Conservation (phyloP, 352 stramenopile species). For the Blastocystis sp. region DNA sequence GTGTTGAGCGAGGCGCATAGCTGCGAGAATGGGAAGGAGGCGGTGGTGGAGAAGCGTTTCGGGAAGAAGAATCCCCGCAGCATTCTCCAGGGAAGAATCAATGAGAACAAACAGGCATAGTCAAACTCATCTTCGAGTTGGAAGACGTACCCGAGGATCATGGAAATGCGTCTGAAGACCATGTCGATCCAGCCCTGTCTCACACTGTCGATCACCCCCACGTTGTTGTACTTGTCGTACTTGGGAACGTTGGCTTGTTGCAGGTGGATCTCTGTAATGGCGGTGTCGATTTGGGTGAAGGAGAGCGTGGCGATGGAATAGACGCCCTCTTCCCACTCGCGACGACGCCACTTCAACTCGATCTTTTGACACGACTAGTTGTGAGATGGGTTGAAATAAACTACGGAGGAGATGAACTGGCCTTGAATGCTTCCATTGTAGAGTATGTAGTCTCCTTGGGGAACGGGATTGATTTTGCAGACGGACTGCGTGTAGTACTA, state of each 20-base stretch:
- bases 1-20: not conserved
- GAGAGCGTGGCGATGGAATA: conserved; percentile 39
- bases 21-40: not conserved
- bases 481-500: conserved; percentile 67
- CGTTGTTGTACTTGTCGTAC: conserved; percentile 60
- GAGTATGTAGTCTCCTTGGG: conserved; percentile 6
- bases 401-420: conserved; percentile 17
- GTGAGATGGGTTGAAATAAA: not conserved
- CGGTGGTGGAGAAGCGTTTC: not conserved
- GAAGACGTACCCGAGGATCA: conserved; percentile 63
- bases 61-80: not conserved
- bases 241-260: conserved; percentile 53
- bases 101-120: conserved; percentile 13
- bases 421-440: conserved; percentile 47
- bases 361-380: conserved; percentile 28
- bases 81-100: not conserved
- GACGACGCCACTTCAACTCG: conserved; percentile 64
- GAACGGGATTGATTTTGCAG: conserved; percentile 10
- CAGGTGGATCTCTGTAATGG: conserved; percentile 59
- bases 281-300: conserved; percentile 30
- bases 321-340: conserved; percentile 66
- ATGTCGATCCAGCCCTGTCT: conserved; percentile 51
- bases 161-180: conserved; percentile 67
- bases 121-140: conserved; percentile 71
- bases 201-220: conserved; percentile 51